phyloP scores from a whole-genome alignment of 345 rosid species.

The Pseudoturritis turrita region DNA sequence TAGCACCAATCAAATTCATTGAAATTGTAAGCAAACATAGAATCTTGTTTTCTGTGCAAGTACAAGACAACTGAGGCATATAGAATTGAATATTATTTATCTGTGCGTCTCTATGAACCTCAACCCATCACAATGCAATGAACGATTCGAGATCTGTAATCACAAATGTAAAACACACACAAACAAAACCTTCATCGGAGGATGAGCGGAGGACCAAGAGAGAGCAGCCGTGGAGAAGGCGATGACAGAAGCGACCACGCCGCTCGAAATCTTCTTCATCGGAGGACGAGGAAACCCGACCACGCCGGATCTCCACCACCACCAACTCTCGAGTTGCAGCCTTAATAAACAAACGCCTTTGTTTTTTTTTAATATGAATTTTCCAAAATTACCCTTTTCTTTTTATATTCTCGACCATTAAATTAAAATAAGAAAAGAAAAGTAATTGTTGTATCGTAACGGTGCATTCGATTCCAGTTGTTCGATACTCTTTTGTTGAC shows the following conservation, averaged over 20 bases:
- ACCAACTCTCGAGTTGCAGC: slow-evolving; percentile 12
- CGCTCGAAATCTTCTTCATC: slow-evolving; percentile 19
- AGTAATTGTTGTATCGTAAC: not conserved
- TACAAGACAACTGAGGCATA: too few species aligned
- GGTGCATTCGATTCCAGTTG: slow-evolving; percentile 51
- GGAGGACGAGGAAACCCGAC: slow-evolving; percentile 19
- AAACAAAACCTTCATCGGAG: slow-evolving; percentile 18
- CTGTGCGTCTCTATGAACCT: slow-evolving; percentile 89
- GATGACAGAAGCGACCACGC: slow-evolving; percentile 24
- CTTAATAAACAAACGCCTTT: too few species aligned
- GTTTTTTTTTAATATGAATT: not conserved
- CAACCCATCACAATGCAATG: too few species aligned
- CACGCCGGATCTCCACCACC: slow-evolving; percentile 32
- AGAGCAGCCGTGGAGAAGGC: slow-evolving; percentile 23
- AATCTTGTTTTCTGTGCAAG: too few species aligned
- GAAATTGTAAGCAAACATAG: too few species aligned
- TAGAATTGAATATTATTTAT: too few species aligned
- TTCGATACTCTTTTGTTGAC: slow-evolving; percentile 50
- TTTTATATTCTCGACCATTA: not conserved
- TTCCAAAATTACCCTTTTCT: not conserved
- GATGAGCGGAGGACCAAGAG: slow-evolving; percentile 21
- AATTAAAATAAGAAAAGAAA: not conserved
- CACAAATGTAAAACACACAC: not conserved
- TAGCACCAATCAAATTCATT: too few species aligned
- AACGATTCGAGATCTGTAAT: too few species aligned